These are phyloP conservation scores for Cicer arietinum DNA, from an alignment of 306 rosid genomes.

Conservation along the genomic window DNA sequence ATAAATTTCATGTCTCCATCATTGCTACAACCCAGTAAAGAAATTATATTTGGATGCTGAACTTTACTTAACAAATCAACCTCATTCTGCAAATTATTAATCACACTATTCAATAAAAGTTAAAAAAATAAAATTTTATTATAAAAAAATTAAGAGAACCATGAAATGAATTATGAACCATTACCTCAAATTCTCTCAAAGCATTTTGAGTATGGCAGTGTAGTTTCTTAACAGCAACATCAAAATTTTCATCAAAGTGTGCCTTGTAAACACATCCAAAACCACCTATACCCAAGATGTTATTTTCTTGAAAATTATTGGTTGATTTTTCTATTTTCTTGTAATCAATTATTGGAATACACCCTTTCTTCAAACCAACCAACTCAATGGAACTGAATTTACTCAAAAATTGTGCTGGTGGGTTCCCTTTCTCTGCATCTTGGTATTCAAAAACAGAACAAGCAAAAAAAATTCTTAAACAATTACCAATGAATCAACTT, in stretches of 20 bases:
- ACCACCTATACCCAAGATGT: conserved; percentile 87
- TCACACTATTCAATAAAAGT: conserved; percentile 12
- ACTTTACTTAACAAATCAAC: conserved; percentile 72
- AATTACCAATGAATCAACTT: conserved; percentile 3
- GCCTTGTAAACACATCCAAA: conserved; percentile 96
- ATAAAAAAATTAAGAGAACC: not conserved
- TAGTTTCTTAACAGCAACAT: conserved; percentile 83
- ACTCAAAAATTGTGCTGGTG: conserved; percentile 54
- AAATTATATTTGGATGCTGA: conserved; percentile 81
- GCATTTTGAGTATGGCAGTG: conserved; percentile 67
- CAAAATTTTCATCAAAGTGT: conserved; percentile 65
- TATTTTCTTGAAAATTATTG: conserved; percentile 64
- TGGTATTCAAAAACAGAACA: conserved; percentile 43
- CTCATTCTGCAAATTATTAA: conserved; percentile 79
- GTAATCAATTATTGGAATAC: conserved; percentile 70
- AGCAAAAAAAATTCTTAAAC: not conserved
- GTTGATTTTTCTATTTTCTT: conserved; percentile 74
- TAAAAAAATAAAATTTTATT: not conserved
- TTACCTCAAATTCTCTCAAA: conserved; percentile 81
- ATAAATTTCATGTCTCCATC: conserved; percentile 64
- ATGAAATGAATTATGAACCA: not conserved
- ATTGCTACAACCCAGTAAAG: conserved; percentile 73
- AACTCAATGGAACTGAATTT: conserved; percentile 62
- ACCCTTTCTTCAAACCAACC: conserved; percentile 67
- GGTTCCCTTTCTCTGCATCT: conserved; percentile 78